These are phyloP conservation scores for Chaetoceros tenuissimus DNA, from an alignment of 108 stramenopile genomes.

Conservation along the genomic window DNA sequence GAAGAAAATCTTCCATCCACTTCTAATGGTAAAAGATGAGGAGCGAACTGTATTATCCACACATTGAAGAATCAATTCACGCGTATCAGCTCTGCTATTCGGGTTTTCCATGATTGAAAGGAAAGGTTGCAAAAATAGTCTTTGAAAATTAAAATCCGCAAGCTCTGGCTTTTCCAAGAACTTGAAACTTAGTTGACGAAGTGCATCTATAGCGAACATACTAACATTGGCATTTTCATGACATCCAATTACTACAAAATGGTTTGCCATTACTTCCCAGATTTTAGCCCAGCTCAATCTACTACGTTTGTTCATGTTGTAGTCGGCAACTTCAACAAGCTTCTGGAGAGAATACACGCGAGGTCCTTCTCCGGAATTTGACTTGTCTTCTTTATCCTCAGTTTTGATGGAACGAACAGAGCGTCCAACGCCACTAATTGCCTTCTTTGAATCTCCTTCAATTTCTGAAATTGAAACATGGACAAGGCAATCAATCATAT, in stretches of 20 bases:
- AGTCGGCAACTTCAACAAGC: slow-evolving; percentile 98
- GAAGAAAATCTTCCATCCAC: slow-evolving; percentile 89
- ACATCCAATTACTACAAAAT: slow-evolving; percentile 89
- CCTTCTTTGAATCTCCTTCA: slow-evolving; percentile 57
- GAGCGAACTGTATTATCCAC: slow-evolving; percentile 80
- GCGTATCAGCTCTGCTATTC: slow-evolving; percentile 52
- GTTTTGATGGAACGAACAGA: slow-evolving; percentile 7
- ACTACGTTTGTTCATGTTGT: slow-evolving; percentile 92
- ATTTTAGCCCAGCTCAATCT: slow-evolving; percentile 93
- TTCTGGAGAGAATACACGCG: slow-evolving; percentile 93
- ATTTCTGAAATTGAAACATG: slow-evolving; percentile 83
- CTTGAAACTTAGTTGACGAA: slow-evolving; percentile 96
- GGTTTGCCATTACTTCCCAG: slow-evolving; percentile 88
- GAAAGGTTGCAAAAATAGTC: slow-evolving; percentile 92
- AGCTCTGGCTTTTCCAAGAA: slow-evolving; percentile 97
- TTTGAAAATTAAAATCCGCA: slow-evolving; percentile 95
- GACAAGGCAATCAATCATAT: slow-evolving; percentile 86
- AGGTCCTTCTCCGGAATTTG: slow-evolving; percentile 23
- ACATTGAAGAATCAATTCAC: slow-evolving; percentile 76
- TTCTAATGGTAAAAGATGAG: slow-evolving; percentile 67
- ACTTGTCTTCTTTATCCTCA: slow-evolving; percentile 5
- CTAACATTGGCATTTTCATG: slow-evolving; percentile 88
- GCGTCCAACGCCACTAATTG: slow-evolving; percentile 53
- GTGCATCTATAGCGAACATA: slow-evolving; percentile 95
- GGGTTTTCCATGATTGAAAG: slow-evolving; percentile 66